Base-by-base conservation (phyloP, 1,139 yeast species). In the Suhomyces kunorum region DNA sequence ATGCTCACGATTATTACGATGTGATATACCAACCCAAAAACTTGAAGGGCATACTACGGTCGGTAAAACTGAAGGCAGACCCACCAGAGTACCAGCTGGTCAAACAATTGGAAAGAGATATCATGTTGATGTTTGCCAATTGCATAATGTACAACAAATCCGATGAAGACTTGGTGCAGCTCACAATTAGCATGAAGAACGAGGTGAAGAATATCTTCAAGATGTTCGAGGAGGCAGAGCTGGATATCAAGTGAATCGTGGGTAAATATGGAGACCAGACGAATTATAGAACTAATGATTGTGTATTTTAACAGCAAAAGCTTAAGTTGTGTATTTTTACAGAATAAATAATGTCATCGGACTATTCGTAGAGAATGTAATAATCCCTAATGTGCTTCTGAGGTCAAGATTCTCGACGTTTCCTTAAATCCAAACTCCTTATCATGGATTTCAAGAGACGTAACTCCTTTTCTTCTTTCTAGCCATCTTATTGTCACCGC, bases 91-190 rank as follows among this genome's bases (percentile, higher is more conserved):
- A 80, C 42, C 81, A 80, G 1, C 71, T 73, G 49, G 75, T 86
- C 30, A 70, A 74, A 37, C 81, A 82, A 42, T 64, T 87, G 19
- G 89, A 86, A 52, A 68, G 85, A 41, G 87, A 83, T 46, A 66
- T 87, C 28, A 76, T 82, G 68, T 66, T 82, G 40, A 85, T 87
- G 94, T 84, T 83, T 64, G 86, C 92, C 38, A 87, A 87, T 59
- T 87, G 92, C 25, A 76, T 85, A 12, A 86, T 87, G 94, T 86
- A 82, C 61, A 87, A 86, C 58, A 77, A 78, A 45, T 74, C 79
- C 48, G 81, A 77, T 48, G 78, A 81, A 27, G 87, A 82, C 43
- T 72, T 83, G 52, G 78, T 78, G 19, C 63, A 64, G 30, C 75
- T 87, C 70, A 78, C 89, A 1, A 66, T 76, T 45, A 86, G 80